These are phyloP conservation scores for Dendryphion nanum DNA, from an alignment of 2,329 filamentous ascomycete species.

Conservation along the genomic window DNA sequence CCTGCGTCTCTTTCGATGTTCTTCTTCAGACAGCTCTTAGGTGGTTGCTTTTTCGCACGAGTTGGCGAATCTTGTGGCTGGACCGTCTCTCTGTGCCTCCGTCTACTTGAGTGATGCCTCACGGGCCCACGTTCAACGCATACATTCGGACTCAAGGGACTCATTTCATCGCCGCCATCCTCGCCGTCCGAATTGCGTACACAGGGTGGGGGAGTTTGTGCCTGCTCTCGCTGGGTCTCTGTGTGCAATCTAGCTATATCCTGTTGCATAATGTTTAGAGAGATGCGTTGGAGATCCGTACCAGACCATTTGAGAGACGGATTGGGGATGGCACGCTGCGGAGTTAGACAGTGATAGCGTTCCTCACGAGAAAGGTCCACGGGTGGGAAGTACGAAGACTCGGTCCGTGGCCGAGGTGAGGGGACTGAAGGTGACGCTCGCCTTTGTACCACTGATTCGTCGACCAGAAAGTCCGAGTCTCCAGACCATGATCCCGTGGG, in stretches of 20 bases:
- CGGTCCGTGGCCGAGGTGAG: not conserved
- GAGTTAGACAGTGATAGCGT: too few relatives aligned
- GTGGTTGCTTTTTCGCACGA: too few relatives aligned
- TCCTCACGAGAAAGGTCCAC: too few relatives aligned
- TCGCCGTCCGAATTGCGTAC: constrained; percentile 1
- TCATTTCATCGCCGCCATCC: constrained; percentile 10
- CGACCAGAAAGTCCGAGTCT: constrained; percentile 22
- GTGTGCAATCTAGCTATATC: constrained; percentile 2
- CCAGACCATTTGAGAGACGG: too few relatives aligned
- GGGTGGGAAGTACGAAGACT: not conserved
- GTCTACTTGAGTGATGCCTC: not conserved
- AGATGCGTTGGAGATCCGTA: not conserved
- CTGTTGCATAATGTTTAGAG: not conserved
- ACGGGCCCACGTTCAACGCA: constrained; percentile 29
- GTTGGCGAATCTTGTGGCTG: too few relatives aligned
- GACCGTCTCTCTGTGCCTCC: too few relatives aligned
- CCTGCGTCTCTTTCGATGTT: too few relatives aligned
- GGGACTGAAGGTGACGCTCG: too few relatives aligned
- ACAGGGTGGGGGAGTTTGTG: not conserved
- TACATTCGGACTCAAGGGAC: constrained; percentile 28
- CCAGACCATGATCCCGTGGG: constrained; percentile 26
- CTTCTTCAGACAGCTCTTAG: too few relatives aligned
- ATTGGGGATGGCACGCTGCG: not conserved
- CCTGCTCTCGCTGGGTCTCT: constrained; percentile 6
- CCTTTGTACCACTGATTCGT: too few relatives aligned